These are phyloP conservation scores for Neurospora tetrasperma DNA, from an alignment of 495 filamentous ascomycete genomes.

Conservation along the genomic window DNA sequence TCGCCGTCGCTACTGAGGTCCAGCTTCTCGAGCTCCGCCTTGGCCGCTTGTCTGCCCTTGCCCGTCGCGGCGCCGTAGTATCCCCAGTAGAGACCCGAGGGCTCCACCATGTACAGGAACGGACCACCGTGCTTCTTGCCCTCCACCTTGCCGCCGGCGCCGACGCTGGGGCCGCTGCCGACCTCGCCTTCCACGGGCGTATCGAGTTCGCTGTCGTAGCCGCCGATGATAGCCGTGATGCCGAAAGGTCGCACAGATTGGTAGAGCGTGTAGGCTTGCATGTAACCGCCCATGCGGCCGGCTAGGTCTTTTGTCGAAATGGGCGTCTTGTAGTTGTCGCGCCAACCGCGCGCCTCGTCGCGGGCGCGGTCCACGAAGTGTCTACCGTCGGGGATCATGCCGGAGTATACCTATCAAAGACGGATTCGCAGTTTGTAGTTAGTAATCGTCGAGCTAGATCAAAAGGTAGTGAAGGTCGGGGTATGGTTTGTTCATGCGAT, in stretches of 20 bases:
- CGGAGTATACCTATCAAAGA: constrained; percentile 68
- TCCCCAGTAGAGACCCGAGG: constrained; percentile 93
- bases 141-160: constrained; percentile 68
- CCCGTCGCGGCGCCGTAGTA: constrained; percentile 97
- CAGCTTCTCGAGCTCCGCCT: constrained; percentile 95
- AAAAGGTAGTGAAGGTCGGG: not conserved
- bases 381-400: constrained; percentile 85
- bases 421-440: not conserved
- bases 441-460: not conserved
- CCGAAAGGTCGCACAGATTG: constrained; percentile 92
- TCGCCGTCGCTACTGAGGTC: constrained; percentile 56
- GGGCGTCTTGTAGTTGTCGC: constrained; percentile 79
- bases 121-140: constrained; percentile 76
- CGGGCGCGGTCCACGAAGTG: constrained; percentile 91
- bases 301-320: constrained; percentile 81
- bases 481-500: not conserved
- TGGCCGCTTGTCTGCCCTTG: constrained; percentile 90
- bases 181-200: constrained; percentile 77
- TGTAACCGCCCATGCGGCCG: constrained; percentile 83
- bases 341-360: constrained; percentile 85
- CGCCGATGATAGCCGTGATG: constrained; percentile 86
- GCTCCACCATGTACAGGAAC: constrained; percentile 96
- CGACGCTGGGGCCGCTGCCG: constrained; percentile 62
- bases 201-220: constrained; percentile 81
- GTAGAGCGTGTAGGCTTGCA: constrained; percentile 96